Evolutionary conservation across 352 stramenopile genomes (phyloP), one percentile per base, ranked within the genome.

Genomic region (Globisporangium camurandrum): DNA sequence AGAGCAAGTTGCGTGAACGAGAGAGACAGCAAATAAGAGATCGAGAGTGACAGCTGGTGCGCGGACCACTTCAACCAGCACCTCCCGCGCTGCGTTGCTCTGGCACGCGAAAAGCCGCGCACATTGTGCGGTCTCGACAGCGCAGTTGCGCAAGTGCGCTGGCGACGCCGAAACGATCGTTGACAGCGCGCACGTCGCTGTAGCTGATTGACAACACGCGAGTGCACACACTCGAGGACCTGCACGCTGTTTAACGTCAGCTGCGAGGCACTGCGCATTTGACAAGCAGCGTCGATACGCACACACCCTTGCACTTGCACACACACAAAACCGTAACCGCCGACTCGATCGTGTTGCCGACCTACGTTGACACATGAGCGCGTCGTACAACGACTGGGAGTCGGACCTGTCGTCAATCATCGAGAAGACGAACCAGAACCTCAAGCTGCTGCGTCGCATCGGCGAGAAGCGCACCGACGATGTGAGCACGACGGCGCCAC

Each of bases 351-450:
- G n/a, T n/a, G n/a, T n/a, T n/a, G n/a, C n/a, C n/a, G n/a, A n/a
- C 31, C n/a, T 24, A 19, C 19, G 20, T 14, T 23, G 23, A 31
- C 24, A 12, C 22, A 89, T 89, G 75, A 88, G 73, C 58, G 63
- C 47, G 38, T 62, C 52, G 19, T 76, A 74, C 56, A 75, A 82
- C 52, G 78, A 86, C 30, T 93, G 81, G 81, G 78, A 93, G 58
- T 76, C 75, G 47, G 81, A 93, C 50, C 57, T 93, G 46, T 84
- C 80, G 41, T 88, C 81, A 12, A 89, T 89, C 74, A 89, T 92
- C 44, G 81, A 92, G 51, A 89, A 92, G 65, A 92, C 81, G 49
- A 92, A 89, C 59, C 82, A 86, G 54, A 93, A 90, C 64, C 71
- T 90, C 49, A 88, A 88, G 62, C 66, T 90, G 31, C 64, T 90